A percentile compares a stretch with the other conserved stretches of the same genome.
Conservation (phyloP, 441 rosid genomes). For the Erodium chrysanthum region DNA sequence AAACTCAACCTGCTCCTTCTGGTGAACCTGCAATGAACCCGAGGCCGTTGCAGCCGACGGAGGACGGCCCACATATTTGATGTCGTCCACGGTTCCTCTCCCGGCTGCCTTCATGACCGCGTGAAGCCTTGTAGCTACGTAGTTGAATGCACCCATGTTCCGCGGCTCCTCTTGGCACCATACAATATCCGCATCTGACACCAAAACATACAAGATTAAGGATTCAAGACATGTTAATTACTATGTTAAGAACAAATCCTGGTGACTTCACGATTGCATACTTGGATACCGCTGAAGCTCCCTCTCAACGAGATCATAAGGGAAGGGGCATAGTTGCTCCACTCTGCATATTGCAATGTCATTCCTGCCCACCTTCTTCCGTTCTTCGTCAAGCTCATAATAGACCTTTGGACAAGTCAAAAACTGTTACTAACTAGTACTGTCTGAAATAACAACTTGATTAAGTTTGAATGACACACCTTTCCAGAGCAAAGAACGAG, state of each 20-base stretch:
- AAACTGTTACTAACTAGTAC: background rate
- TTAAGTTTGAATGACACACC: conserved; percentile 27
- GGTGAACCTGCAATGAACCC: conserved; percentile 67
- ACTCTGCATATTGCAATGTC: conserved; percentile 91
- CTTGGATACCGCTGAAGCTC: conserved; percentile 94
- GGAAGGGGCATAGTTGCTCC: conserved; percentile 94
- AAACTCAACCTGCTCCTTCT: conserved; percentile 71
- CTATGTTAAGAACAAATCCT: background rate
- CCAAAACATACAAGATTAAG: background rate
- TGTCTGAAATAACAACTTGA: background rate
- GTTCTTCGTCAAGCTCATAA: conserved; percentile 83
- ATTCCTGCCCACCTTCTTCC: conserved; percentile 47
- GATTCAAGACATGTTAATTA: background rate
- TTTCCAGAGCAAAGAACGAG: conserved; percentile 95
- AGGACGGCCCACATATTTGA: conserved; percentile 73
- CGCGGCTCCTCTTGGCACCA: conserved; percentile 99
- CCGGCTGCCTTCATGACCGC: conserved; percentile 52
- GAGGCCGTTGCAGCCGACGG: conserved; percentile 96
- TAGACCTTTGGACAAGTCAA: conserved; percentile 46
- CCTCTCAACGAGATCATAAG: conserved; percentile 82
- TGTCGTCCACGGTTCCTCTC: conserved; percentile 63
- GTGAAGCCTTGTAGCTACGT: conserved; percentile 64
- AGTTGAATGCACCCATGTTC: conserved; percentile 93
- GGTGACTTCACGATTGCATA: conserved; percentile 33
- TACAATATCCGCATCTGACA: conserved; percentile 74